Evolutionary conservation across 345 rosid genomes (phyloP).

Genomic region (Dipteronia dyeriana): DNA sequence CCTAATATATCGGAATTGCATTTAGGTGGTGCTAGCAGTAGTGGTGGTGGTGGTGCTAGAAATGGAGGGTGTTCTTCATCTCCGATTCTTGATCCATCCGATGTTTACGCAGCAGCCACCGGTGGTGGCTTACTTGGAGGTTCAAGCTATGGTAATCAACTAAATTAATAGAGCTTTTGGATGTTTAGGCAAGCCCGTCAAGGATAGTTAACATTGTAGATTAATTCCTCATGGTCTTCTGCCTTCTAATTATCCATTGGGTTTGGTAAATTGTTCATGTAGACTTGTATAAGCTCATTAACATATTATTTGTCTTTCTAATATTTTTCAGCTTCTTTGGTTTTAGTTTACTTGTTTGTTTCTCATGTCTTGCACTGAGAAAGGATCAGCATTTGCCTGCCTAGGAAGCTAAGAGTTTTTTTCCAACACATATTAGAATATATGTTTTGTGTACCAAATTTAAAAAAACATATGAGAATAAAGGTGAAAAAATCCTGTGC

Average conservation of each 20-base stretch:
- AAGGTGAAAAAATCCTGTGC: conserved; percentile 16
- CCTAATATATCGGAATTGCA: conserved; percentile 86
- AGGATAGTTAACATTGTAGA: conserved; percentile 4
- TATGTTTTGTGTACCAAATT: conserved; percentile 20
- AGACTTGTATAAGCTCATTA: conserved; percentile 23
- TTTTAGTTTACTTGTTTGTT: conserved; percentile 19
- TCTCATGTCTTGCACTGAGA: conserved; percentile 15
- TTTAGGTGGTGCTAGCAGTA: conserved; percentile 60
- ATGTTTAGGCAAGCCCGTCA: conserved; percentile 1
- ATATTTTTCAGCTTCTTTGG: conserved; percentile 23
- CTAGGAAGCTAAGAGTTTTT: conserved; percentile 28
- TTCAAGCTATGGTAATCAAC: conserved; percentile 64
- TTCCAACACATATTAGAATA: background rate
- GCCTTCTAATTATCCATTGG: conserved; percentile 38
- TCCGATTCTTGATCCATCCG: conserved; percentile 59
- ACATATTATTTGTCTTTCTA: conserved; percentile 10
- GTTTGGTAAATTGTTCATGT: conserved; percentile 29
- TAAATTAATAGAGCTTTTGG: conserved; percentile 37
- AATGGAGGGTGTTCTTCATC: conserved; percentile 59
- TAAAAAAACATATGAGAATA: conserved; percentile 12
- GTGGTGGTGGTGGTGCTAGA: conserved; percentile 38
- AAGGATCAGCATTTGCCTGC: conserved; percentile 20
- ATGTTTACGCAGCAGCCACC: conserved; percentile 58
- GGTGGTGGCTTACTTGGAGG: conserved; percentile 69
- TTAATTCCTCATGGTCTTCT: conserved; percentile 19